These are phyloP conservation scores for Detonula confervacea DNA, from an alignment of 352 stramenopile species.

Conservation along the genomic window DNA sequence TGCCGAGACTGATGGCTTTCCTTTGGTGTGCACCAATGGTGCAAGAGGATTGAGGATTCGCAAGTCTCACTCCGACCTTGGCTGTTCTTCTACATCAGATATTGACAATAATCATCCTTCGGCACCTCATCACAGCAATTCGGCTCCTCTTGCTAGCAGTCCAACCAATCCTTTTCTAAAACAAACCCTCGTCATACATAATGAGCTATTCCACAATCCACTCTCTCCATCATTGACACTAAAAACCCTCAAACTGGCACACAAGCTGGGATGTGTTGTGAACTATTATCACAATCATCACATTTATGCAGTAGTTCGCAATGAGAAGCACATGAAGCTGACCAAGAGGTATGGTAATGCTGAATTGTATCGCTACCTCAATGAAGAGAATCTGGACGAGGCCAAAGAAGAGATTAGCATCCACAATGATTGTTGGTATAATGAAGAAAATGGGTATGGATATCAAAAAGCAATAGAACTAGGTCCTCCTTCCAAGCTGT, in stretches of 20 bases:
- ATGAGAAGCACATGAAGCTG: constrained; percentile 47
- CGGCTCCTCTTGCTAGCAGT: constrained; percentile 7
- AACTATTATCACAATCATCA: constrained; percentile 74
- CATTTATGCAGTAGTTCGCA: constrained; percentile 65
- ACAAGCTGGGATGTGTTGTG: constrained; percentile 50
- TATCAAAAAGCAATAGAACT: constrained; percentile 33
- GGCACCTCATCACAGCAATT: constrained; percentile 16
- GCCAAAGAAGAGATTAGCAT: too few relatives aligned
- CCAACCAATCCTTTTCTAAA: constrained; percentile 31
- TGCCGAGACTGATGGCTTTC: constrained; percentile 11
- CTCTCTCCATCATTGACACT: constrained; percentile 36
- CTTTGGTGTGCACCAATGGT: constrained; percentile 75
- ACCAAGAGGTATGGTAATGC: constrained; percentile 58
- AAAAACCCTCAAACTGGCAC: constrained; percentile 51
- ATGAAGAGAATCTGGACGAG: constrained; percentile 14
- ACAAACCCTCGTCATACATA: constrained; percentile 10
- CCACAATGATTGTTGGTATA: constrained; percentile 17
- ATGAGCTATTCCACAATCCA: constrained; percentile 61
- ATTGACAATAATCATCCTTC: too few relatives aligned
- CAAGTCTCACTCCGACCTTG: constrained; percentile 25
- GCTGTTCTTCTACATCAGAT: neutral
- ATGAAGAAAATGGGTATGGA: constrained; percentile 22
- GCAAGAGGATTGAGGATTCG: constrained; percentile 47
- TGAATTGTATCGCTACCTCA: constrained; percentile 34
- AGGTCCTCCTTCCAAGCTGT: constrained; percentile 62